Evolutionary conservation across 2,329 filamentous ascomycete species (phyloP).

Genomic region (Ascochyta viciae-villosae): DNA sequence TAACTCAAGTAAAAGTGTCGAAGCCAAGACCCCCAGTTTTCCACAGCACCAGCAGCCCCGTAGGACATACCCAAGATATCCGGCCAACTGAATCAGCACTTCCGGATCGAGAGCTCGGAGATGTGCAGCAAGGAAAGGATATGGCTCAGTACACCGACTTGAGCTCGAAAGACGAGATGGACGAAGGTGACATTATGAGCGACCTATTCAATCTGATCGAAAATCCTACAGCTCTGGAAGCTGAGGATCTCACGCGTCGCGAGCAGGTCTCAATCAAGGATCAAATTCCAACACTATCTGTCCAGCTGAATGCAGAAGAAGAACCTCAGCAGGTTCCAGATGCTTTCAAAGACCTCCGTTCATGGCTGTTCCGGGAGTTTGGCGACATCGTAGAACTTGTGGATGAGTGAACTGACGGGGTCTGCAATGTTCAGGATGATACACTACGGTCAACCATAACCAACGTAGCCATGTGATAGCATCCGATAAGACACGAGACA

Average conservation of each 20-base stretch:
- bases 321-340: slow-evolving; percentile 23
- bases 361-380: slow-evolving; percentile 50
- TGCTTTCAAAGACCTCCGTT: slow-evolving; percentile 44
- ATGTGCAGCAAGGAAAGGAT: background rate
- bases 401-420: slow-evolving; percentile 21
- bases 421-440: background rate
- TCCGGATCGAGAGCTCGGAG: background rate
- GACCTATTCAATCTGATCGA: background rate
- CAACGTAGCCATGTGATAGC: background rate
- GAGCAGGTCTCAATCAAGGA: background rate
- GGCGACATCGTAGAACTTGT: slow-evolving; percentile 51
- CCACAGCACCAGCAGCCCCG: slow-evolving; percentile 1
- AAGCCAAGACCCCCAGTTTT: background rate
- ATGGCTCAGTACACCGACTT: background rate
- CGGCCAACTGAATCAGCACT: background rate
- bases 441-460: background rate
- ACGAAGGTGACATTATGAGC: background rate
- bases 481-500: background rate
- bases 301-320: background rate
- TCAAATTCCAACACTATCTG: background rate
- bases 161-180: background rate
- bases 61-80: background rate
- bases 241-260: background rate
- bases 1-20: too few species aligned
- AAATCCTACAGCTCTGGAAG: background rate